These are phyloP conservation scores for Orbilia blumenaviensis DNA, from an alignment of 2,329 filamentous ascomycete species.

Conservation along the genomic window DNA sequence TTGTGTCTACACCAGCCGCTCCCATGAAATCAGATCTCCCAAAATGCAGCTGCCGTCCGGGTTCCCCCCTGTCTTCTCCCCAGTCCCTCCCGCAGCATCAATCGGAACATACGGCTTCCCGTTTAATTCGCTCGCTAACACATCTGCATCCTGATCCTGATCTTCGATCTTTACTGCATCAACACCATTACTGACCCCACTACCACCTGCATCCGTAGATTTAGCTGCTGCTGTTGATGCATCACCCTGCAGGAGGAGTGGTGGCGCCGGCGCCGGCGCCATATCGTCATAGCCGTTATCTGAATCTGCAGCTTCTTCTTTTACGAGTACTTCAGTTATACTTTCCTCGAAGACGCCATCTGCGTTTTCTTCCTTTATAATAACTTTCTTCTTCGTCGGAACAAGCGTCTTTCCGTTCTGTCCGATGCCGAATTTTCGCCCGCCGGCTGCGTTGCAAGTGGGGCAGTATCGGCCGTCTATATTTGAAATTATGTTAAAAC, in stretches of 20 bases:
- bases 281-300: conserved; percentile 43
- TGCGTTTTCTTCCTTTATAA: conserved; percentile 34
- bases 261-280: background rate
- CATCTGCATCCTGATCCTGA: conserved; percentile 3
- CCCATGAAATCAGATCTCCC: conserved; percentile 50
- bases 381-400: conserved; percentile 23
- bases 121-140: conserved; percentile 45
- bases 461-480: conserved; percentile 52
- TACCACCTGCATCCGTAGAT: conserved; percentile 25
- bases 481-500: background rate
- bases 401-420: conserved; percentile 34
- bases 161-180: conserved; percentile 25
- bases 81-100: conserved; percentile 52
- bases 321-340: conserved; percentile 18
- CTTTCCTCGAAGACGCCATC: conserved; percentile 37
- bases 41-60: conserved; percentile 50
- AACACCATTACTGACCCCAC: no score
- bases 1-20: conserved; percentile 17
- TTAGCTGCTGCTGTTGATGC: no score
- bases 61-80: conserved; percentile 50
- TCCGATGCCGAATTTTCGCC: conserved; percentile 40
- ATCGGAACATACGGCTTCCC: conserved; percentile 51
- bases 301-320: conserved; percentile 37
- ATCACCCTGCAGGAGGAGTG: conserved; percentile 3
- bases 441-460: conserved; percentile 44